Percentiles rank a stretch among this genome's conserved stretches.
Evolutionary conservation across 495 filamentous ascomycete genomes (phyloP).

Genomic region (Daldinia grandis): DNA sequence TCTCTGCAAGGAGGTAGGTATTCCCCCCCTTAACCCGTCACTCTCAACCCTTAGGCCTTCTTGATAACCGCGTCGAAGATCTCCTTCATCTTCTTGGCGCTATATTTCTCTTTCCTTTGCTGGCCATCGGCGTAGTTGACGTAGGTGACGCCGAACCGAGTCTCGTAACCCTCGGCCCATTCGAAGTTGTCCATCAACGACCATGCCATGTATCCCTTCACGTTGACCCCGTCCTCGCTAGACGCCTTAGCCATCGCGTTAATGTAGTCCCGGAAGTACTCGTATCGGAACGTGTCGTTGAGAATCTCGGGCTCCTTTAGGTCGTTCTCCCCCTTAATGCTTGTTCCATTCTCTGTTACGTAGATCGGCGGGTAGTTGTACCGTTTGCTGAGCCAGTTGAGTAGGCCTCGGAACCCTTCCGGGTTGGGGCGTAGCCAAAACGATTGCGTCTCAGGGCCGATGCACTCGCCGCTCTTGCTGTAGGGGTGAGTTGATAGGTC

Average conservation of each 20-base stretch:
- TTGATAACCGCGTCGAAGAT: conserved; percentile 68
- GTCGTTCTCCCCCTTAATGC: conserved; percentile 80
- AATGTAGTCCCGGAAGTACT: conserved; percentile 80
- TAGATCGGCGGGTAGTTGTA: conserved; percentile 79
- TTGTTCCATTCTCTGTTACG: conserved; percentile 84
- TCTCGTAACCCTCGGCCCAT: conserved; percentile 83
- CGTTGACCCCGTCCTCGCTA: conserved; percentile 72
- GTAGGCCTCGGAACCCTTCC: conserved; percentile 75
- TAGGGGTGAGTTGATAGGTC: conserved; percentile 73
- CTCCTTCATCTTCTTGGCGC: conserved; percentile 69
- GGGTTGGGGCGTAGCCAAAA: conserved; percentile 77
- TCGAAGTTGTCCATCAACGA: conserved; percentile 79
- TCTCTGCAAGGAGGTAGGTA: conserved; percentile 2
- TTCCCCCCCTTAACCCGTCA: not conserved
- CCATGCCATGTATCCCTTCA: conserved; percentile 81
- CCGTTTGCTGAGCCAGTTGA: conserved; percentile 81
- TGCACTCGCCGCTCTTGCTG: conserved; percentile 71
- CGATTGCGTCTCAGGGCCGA: conserved; percentile 78
- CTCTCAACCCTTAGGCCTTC: conserved; percentile 47
- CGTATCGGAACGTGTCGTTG: conserved; percentile 75
- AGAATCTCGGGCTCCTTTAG: conserved; percentile 71
- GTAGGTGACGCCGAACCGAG: conserved; percentile 80
- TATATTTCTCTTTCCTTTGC: conserved; percentile 81
- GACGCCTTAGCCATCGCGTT: conserved; percentile 73
- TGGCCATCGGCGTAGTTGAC: conserved; percentile 79